Conservation (phyloP, 495 filamentous ascomycete genomes). For the Hyaloscypha bicolor region DNA sequence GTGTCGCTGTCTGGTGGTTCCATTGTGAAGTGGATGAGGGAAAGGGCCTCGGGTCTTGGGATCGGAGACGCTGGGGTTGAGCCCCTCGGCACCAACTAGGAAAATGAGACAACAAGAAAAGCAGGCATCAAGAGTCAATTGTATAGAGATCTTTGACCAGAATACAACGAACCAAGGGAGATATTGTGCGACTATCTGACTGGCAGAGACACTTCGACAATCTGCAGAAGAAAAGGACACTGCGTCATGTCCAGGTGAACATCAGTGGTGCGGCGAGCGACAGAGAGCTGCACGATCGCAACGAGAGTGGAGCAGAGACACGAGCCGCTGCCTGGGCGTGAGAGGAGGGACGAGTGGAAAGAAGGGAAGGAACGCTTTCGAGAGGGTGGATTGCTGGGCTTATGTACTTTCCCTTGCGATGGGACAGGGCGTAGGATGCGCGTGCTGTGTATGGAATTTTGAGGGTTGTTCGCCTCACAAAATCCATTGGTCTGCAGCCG, state of each 20-base stretch:
- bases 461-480: constrained; percentile 21
- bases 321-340: constrained; percentile 16
- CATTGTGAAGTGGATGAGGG: constrained; percentile 13
- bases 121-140: constrained; percentile 10
- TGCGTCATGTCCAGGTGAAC: constrained; percentile 23
- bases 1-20: constrained; percentile 20
- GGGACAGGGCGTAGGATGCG: constrained; percentile 3
- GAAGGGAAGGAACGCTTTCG: constrained; percentile 9
- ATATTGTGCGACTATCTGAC: constrained; percentile 9
- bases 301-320: constrained; percentile 25
- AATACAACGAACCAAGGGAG: constrained; percentile 29
- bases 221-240: constrained; percentile 25
- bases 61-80: not conserved
- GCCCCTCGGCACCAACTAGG: constrained; percentile 13
- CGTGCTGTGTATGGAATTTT: constrained; percentile 3
- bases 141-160: constrained; percentile 27
- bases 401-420: constrained; percentile 20
- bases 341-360: constrained; percentile 11
- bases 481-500: constrained; percentile 10
- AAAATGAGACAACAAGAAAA: constrained; percentile 26
- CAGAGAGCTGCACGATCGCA: constrained; percentile 21
- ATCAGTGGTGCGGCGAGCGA: constrained; percentile 18
- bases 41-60: not conserved
- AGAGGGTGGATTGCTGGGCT: constrained; percentile 11
- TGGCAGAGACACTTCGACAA: constrained; percentile 20